phyloP scores from a whole-genome alignment of 2,329 filamentous ascomycete species.

The Xylariales sp. region DNA sequence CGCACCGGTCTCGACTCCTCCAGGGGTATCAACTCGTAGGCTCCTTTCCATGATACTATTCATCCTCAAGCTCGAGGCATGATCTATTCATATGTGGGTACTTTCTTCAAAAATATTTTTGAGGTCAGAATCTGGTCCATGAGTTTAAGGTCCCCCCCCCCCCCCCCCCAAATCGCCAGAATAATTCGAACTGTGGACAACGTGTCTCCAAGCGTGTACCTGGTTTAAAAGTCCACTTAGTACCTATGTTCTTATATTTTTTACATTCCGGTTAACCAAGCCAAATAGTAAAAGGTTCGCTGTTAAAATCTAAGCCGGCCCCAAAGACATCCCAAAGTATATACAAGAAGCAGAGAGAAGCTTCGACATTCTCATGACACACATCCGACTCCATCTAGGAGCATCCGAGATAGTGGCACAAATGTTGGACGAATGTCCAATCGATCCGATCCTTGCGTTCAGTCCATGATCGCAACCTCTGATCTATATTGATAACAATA shows the following conservation, averaged over 20 bases:
- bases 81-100: too few relatives aligned
- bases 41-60: neutral
- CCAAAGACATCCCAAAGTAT: conserved; percentile 22
- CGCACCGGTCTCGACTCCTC: neutral
- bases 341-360: conserved; percentile 14
- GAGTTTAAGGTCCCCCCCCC: too few relatives aligned
- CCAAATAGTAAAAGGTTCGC: conserved; percentile 11
- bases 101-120: too few relatives aligned
- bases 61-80: too few relatives aligned
- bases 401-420: conserved; percentile 4
- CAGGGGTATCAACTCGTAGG: neutral
- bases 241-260: conserved; percentile 10
- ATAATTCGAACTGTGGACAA: too few relatives aligned
- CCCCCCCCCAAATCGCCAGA: too few relatives aligned
- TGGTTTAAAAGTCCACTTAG: too few relatives aligned
- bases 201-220: too few relatives aligned
- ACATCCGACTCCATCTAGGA: conserved; percentile 16
- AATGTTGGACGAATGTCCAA: too few relatives aligned
- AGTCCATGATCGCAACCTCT: conserved; percentile 35
- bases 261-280: conserved; percentile 11
- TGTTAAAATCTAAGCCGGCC: neutral
- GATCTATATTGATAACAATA: conserved; percentile 19
- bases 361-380: conserved; percentile 17
- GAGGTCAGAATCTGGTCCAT: too few relatives aligned
- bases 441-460: conserved; percentile 37